These are phyloP conservation scores for Sporothrix schenckii DNA, from an alignment of 2,329 filamentous ascomycete genomes.

Conservation along the genomic window DNA sequence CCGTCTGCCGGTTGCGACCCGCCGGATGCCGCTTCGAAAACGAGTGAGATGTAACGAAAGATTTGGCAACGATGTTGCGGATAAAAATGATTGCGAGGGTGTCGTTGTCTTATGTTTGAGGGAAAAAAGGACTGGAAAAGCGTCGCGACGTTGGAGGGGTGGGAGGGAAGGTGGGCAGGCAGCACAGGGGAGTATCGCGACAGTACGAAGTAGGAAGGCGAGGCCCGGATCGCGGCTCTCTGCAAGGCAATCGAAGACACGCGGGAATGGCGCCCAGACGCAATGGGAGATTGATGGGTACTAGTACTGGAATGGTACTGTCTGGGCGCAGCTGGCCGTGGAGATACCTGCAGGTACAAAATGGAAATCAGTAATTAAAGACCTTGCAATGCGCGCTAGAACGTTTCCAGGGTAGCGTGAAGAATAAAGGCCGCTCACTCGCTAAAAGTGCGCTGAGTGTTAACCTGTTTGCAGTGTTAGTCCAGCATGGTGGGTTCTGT, in stretches of 20 bases:
- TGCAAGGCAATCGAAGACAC: constrained; percentile 7
- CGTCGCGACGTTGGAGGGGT: constrained; percentile 14
- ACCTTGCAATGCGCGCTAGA: constrained; percentile 28
- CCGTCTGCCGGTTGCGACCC: constrained; percentile 8
- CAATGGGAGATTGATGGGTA: constrained; percentile 25
- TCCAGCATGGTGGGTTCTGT: background rate
- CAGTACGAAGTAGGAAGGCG: constrained; percentile 8
- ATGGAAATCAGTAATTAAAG: constrained; percentile 16
- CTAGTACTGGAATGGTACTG: background rate
- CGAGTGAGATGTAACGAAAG: background rate
- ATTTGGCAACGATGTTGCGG: background rate
- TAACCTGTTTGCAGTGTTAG: background rate
- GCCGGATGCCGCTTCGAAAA: background rate
- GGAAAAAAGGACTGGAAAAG: background rate
- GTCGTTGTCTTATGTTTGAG: constrained; percentile 3
- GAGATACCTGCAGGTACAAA: background rate
- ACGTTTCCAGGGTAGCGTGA: background rate
- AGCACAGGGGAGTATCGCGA: constrained; percentile 14
- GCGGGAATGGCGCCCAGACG: constrained; percentile 2
- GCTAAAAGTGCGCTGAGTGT: constrained; percentile 19
- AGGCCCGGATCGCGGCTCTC: background rate
- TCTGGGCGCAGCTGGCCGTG: fast-evolving
- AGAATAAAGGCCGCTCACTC: background rate
- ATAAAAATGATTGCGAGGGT: background rate
- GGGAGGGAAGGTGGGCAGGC: constrained; percentile 10